Percentiles rank a stretch among this genome's conserved stretches.
phyloP scores from a whole-genome alignment of 78 protist species.

The Dictyostelium citrinum region DNA sequence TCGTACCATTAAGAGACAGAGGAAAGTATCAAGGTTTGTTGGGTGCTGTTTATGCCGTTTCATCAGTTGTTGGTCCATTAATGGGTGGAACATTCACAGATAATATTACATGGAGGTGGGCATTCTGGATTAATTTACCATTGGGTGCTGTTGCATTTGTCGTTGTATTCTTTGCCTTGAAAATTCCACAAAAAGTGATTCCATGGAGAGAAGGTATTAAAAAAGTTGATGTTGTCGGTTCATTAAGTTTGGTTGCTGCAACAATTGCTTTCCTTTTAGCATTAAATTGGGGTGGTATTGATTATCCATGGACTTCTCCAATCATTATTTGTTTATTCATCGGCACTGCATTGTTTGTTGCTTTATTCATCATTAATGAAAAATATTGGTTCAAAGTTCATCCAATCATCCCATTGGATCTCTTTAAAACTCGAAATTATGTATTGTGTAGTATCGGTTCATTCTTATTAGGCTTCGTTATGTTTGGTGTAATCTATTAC shows the following conservation, averaged over 20 bases:
- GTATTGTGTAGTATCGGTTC: conserved; percentile 1
- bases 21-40: conserved; percentile 80
- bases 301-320: conserved; percentile 46
- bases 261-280: conserved; percentile 64
- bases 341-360: neutral
- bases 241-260: conserved; percentile 15
- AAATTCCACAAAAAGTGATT: conserved; percentile 37
- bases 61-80: conserved; percentile 79
- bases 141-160: conserved; percentile 59
- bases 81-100: conserved; percentile 83
- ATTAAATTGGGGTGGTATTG: conserved; percentile 71
- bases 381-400: neutral
- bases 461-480: conserved; percentile 67
- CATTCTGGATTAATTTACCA: conserved; percentile 82
- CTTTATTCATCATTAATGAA: conserved; percentile 29
- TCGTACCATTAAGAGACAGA: conserved; percentile 74
- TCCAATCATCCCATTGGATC: conserved; percentile 71
- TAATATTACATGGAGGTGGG: conserved; percentile 77
- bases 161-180: conserved; percentile 30
- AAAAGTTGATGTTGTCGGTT: conserved; percentile 50
- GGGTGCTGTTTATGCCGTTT: conserved; percentile 76
- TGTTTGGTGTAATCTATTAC: conserved; percentile 75
- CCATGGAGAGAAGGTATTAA: conserved; percentile 37
- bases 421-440: conserved; percentile 57
- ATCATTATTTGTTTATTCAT: conserved; percentile 48